Base-by-base conservation (phyloP, 768 basidiomycete species). In the Boletales sp. region DNA sequence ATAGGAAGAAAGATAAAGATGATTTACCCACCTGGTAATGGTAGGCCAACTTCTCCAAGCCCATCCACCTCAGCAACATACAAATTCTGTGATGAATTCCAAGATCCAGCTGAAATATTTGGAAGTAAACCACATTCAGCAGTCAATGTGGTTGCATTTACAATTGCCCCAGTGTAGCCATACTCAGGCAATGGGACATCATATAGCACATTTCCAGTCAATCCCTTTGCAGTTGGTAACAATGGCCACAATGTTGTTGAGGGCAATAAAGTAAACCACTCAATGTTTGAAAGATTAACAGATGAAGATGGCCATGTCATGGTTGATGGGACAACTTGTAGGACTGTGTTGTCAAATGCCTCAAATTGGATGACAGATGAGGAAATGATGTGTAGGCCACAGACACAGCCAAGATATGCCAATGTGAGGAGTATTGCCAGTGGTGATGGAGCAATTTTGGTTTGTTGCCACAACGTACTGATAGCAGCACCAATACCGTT, bases 401-500 rank as follows among this genome's bases (percentile, higher is more conserved):
- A 43, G 27, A 66, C 53, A n/a, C 41, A 51, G 2, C 19, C 39
- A 2, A 63, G 45, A 38, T 65, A 65, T 2, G 40, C n/a, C 9
- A 59, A 17, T 7, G 48, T 45, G 11, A 40, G 31, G 11, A 55
- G 14, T 18, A 54, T 36, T 8, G 27, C 30, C 1, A 8, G 31
- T 0, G 53, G 48, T 0, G 56, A 42, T 5, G 64, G 45, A 0
- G 39, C 12, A 18, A 65, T 21, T 9, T 48, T 43, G 11, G 43
- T 57, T 48, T 65, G 64, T 11, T 55, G 46, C 61, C 61, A 65
- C 17, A 63, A 8, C 3, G 14, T 27, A 6, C n/a, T 17, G 18
- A 57, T 48, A 0, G 64, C 58, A 2, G 64, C 52, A 5, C 64
- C 64, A 30, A 65, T 48, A 3, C 64, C 64, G 2, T 42, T 45